Evolutionary conservation across 164 flowering plant species (phyloP), one percentile per base, ranked within the genome.

Genomic region (Pachysandra terminalis): DNA sequence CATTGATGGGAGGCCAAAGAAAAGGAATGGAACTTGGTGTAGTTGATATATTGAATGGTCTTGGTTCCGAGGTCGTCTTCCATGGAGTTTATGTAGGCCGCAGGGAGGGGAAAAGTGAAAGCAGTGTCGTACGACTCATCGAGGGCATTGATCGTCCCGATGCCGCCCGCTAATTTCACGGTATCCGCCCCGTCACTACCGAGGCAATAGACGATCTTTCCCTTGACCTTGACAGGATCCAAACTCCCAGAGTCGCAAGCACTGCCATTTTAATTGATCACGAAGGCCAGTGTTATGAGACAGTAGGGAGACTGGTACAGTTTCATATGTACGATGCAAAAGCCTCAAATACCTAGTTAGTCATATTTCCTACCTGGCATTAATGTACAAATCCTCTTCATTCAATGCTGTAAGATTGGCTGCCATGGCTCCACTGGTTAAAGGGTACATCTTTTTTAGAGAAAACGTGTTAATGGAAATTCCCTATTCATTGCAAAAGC

Each of bases 151-250:
- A 90, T 74, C 1, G 70, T 58, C 25, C 96, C 94, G 13, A 66
- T 73, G 0, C 88, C 94, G 0, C 77, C 73, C 0, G 80, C 53
- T 0, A 49, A 59, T 5, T 63, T 49, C 24, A 88, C 70, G 24
- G 28, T 74, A 41, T 85, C 91, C 65, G 14, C 74, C 75, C 0
- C 16, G 3, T 9, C 8, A 13, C 87, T 88, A 0, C 45, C 45
- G 5, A 61, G 21, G 78, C 97, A 90, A 62, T 74, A 83, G 40
- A 90, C 85, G 0, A 90, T 79, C 64, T 72, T 85, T 5, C 91
- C 92, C 66, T 74, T 79, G 75, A 89, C 90, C 68, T 80, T 81
- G 12, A 61, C 68, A 68, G 10, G 4, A 60, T 64, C 67, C 9
- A 88, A 45, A 0, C 81, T 73, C 16, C 76, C 90, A 24, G 1